Conservation (phyloP, 2,329 filamentous ascomycete genomes). For the Penicillium sp. region DNA sequence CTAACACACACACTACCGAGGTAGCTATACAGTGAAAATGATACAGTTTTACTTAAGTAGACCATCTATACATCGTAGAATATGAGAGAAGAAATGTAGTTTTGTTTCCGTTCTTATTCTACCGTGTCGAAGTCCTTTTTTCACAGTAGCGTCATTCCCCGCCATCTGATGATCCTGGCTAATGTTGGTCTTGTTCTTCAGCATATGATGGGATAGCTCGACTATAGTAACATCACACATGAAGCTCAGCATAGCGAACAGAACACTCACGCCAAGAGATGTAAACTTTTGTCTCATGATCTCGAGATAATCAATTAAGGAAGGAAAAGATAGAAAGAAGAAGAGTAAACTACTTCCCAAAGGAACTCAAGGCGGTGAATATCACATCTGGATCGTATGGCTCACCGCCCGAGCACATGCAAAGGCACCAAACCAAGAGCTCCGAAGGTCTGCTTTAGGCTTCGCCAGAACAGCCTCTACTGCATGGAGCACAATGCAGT, state of each 20-base stretch:
- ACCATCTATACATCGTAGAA: background rate
- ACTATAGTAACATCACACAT: background rate
- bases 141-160: background rate
- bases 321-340: too few relatives aligned
- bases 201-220: background rate
- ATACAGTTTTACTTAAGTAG: background rate
- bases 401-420: conserved; percentile 7
- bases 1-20: background rate
- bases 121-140: background rate
- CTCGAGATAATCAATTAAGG: too few relatives aligned
- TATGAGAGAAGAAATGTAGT: too few relatives aligned
- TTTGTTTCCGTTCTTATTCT: background rate
- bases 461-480: background rate
- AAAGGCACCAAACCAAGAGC: conserved; percentile 11
- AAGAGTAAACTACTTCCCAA: too few relatives aligned
- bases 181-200: background rate
- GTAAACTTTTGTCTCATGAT: background rate
- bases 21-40: background rate
- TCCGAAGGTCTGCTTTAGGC: background rate
- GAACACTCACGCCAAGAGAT: background rate
- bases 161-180: background rate
- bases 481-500: conserved; percentile 39
- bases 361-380: background rate
- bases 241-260: background rate
- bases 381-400: background rate